Evolutionary conservation across 345 rosid genomes (phyloP), one percentile per base, ranked within the genome.

Genomic region (Brassica rapa): DNA sequence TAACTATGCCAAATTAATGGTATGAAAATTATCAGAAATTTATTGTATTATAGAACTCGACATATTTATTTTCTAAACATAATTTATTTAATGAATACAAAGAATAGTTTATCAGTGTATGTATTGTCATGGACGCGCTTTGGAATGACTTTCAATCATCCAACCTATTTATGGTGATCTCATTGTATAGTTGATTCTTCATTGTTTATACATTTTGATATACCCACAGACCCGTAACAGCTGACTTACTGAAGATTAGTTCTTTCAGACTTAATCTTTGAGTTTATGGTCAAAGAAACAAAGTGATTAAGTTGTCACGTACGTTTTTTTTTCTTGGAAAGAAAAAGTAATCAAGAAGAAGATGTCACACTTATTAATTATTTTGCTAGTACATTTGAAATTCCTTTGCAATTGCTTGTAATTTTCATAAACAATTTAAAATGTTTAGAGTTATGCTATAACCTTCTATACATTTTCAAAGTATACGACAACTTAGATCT

Each of bases 371-470:
- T 11, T 12, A 70, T 16, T 55, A 56, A 59, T 71, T 32, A 59
- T 71, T 32, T 53, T 49, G 16, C 37, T 55, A 70, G 9, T 14
- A 71, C 19, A 23, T 23, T 60, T 25, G 75, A 73, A 41, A 27
- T 72, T 62, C 76, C 60, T 27, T 73, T 9, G 76, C 51, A 62
- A 43, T 29, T 71, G 46, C 77, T 62, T 46, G 70, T 29, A 62
- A 1, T 11, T 29, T 46, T 29, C 61, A 29, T 29, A 62, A 62
- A 46, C 62, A 73, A 29, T 16, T 46, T 5, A 30, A 29, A 62
- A 60, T 23, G 14, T 19, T 43, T 29, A 29, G 14, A 19, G 7
- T 27, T 62, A 29, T 73, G 69, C 8, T 11, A 19, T 63, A 19
- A 49, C 3, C n/a, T 71, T 39, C 37, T 72, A 61, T 24, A 61